These are phyloP conservation scores for Akanthomyces lecanii DNA, from an alignment of 2,329 filamentous ascomycete species.

Conservation along the genomic window DNA sequence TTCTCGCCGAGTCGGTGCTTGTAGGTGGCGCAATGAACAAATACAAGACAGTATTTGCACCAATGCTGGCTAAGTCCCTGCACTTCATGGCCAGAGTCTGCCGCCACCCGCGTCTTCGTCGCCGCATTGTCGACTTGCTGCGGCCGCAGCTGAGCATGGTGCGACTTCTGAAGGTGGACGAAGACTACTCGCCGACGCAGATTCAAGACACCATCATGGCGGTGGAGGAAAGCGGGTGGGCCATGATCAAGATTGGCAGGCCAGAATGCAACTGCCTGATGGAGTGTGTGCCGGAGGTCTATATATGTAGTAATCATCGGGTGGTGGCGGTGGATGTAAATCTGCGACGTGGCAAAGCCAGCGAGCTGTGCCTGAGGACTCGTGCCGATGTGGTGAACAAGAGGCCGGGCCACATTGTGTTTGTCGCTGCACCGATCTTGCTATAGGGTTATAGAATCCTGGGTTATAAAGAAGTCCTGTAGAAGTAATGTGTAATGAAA, in stretches of 20 bases:
- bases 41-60: neutral
- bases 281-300: neutral
- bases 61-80: neutral
- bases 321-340: neutral
- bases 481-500: too few species aligned
- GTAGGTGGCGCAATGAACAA: too few species aligned
- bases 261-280: neutral
- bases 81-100: neutral
- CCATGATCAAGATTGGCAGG: neutral
- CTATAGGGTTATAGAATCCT: neutral
- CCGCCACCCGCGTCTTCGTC: neutral
- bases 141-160: neutral
- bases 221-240: neutral
- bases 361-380: neutral
- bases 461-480: too few species aligned
- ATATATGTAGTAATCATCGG: neutral
- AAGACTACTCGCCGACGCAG: conserved; percentile 2
- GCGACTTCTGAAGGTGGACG: neutral
- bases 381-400: neutral
- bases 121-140: neutral
- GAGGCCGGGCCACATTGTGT: neutral
- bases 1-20: too few species aligned
- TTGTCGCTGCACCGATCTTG: neutral
- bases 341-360: neutral
- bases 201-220: neutral